A percentile compares a stretch with the other conserved stretches of the same genome.
Evolutionary conservation across 345 rosid species (phyloP).

Genomic region (Rhodamnia rubescens): DNA sequence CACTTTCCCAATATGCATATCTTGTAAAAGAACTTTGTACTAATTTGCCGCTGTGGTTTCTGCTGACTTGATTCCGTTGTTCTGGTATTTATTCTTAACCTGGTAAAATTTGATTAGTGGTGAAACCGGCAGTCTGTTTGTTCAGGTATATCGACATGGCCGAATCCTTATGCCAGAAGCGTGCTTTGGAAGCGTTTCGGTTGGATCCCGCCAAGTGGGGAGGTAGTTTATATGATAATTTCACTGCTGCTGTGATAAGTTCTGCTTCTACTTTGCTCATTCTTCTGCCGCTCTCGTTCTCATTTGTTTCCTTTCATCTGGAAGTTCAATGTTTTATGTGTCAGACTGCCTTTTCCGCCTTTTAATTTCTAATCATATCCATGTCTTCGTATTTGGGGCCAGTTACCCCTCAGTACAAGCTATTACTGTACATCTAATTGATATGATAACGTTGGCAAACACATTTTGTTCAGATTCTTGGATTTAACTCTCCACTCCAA

Average conservation of each 20-base stretch:
- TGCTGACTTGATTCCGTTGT: background rate
- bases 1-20: background rate
- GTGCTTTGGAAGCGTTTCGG: constrained; percentile 88
- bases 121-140: constrained; percentile 7
- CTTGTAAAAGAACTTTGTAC: background rate
- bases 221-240: constrained; percentile 32
- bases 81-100: background rate
- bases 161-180: constrained; percentile 86
- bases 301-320: background rate
- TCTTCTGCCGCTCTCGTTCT: background rate
- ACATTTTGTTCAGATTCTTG: background rate
- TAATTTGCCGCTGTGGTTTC: background rate
- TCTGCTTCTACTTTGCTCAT: background rate
- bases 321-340: background rate
- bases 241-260: background rate
- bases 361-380: background rate
- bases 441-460: background rate
- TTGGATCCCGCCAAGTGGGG: constrained; percentile 99
- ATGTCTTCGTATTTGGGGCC: background rate
- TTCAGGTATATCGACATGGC: constrained; percentile 97
- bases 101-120: background rate
- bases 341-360: background rate
- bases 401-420: background rate
- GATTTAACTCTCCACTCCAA: background rate
- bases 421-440: background rate